Conservation (phyloP, 2,329 filamentous ascomycete genomes). For the Coniochaeta prunicola region DNA sequence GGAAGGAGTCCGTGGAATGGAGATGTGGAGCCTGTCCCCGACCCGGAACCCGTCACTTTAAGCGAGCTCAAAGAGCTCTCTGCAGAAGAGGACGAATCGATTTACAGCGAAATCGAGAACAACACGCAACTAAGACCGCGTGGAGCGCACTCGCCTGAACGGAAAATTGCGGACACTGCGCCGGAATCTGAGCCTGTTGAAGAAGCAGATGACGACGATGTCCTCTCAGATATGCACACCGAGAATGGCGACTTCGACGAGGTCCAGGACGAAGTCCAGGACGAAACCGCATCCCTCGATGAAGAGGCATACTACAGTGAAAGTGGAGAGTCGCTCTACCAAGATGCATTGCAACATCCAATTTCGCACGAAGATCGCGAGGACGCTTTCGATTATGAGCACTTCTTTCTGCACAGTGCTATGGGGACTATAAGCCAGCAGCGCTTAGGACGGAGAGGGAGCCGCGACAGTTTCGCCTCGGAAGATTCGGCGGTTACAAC, state of each 20-base stretch:
- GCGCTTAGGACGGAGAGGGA: constrained; percentile 35
- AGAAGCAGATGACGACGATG: constrained; percentile 24
- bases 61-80: constrained; percentile 5
- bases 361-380: constrained; percentile 85
- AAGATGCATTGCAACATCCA: constrained; percentile 50
- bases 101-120: constrained; percentile 19
- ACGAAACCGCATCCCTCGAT: constrained; percentile 24
- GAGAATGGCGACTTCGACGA: constrained; percentile 27
- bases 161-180: constrained; percentile 4
- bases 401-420: constrained; percentile 90
- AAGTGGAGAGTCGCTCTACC: constrained; percentile 56
- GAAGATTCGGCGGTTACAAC: constrained; percentile 57
- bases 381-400: constrained; percentile 93
- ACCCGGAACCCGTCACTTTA: constrained; percentile 9
- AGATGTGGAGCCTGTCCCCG: constrained; percentile 19
- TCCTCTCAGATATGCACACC: constrained; percentile 29
- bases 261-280: constrained; percentile 15
- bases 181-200: neutral
- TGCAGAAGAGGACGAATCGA: constrained; percentile 18
- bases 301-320: constrained; percentile 47
- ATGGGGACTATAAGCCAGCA: constrained; percentile 67
- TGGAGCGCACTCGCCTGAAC: constrained; percentile 3
- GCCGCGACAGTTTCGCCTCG: constrained; percentile 48
- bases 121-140: constrained; percentile 15
- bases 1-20: constrained; percentile 21